Conservation (phyloP, 371 early-diverging fungal species). For the Rhizopus delemar region DNA sequence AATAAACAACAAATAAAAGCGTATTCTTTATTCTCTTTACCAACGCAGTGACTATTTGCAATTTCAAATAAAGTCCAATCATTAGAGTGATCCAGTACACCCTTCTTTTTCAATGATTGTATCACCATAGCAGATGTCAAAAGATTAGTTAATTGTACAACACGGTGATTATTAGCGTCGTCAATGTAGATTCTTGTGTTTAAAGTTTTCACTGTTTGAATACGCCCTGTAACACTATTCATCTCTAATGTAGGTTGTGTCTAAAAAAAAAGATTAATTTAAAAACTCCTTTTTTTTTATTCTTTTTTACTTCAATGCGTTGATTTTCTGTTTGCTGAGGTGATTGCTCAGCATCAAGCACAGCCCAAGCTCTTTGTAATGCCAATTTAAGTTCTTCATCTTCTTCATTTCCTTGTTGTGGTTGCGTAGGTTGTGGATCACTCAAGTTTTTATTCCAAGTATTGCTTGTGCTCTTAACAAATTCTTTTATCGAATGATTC, state of each 20-base stretch:
- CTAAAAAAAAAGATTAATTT: background rate
- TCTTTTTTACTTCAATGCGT: background rate
- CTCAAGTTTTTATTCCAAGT: background rate
- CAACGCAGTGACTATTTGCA: conserved; percentile 74
- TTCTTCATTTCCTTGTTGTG: background rate
- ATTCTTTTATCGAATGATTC: conserved; percentile 7
- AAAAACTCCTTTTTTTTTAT: too few species aligned
- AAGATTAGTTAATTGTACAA: conserved; percentile 70
- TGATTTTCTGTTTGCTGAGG: conserved; percentile 1
- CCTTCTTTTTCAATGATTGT: conserved; percentile 63
- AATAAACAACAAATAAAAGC: background rate
- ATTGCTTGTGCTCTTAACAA: background rate
- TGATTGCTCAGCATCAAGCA: conserved; percentile 16
- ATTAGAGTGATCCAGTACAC: conserved; percentile 59
- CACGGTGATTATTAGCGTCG: conserved; percentile 72
- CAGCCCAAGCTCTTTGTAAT: conserved; percentile 37
- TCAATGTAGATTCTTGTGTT: conserved; percentile 86
- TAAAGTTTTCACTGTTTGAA: conserved; percentile 48
- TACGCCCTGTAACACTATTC: conserved; percentile 21
- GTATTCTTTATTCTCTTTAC: conserved; percentile 18
- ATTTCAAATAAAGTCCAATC: conserved; percentile 93
- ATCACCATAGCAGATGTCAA: conserved; percentile 76
- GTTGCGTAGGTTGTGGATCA: background rate
- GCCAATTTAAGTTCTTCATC: conserved; percentile 37
- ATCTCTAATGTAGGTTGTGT: background rate